Evolutionary conservation across 2,329 filamentous ascomycete genomes (phyloP), one percentile per base, ranked within the genome.

Genomic region (Falciphora oryzae): DNA sequence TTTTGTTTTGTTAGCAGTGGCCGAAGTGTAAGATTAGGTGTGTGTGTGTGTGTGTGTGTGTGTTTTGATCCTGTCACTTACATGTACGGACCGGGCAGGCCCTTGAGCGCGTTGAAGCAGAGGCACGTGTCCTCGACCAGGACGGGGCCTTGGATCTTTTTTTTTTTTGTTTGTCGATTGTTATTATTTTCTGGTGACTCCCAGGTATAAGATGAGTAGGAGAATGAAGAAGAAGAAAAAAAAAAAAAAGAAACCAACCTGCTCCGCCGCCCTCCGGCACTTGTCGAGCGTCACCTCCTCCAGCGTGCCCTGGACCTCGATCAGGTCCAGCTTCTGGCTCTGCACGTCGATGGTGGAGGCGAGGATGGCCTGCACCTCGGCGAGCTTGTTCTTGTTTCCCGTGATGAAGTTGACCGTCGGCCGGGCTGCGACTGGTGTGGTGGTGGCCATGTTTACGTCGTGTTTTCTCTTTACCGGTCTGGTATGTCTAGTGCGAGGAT

Each of bases 71-170:
- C 32, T 32, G 32, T 32, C 57, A 78, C 86, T 70, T 82, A 96
- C 94, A 99, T 96, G 76, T 99, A 99, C 57, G 94, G 92, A 1
- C 95, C 95, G 2, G 95, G 95, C 35, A 99, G 83, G n/a, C 93
- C 93, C 66, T 91, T 87, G 67, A 97, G 84, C 27, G 94, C 93
- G 73, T 91, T 89, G 75, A 97, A 99, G 80, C 93, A 96, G 61
- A 99, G 83, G 70, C 93, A 93, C 22, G 95, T 99, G 77, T 99
- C 95, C 78, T 99, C 95, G 14, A 97, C 94, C 56, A 99, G 82
- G 11, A 97, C 95, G 4, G 96, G 93, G 0, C 93, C 93, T 71
- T 89, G 81, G 61, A 95, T 78, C n/a, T n/a, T n/a, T n/a, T n/a
- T n/a, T n/a, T n/a, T n/a, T n/a, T n/a, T n/a, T n/a, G n/a, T n/a